These are phyloP conservation scores for Lactarius akahatsu DNA, from an alignment of 768 basidiomycete species.

Conservation along the genomic window DNA sequence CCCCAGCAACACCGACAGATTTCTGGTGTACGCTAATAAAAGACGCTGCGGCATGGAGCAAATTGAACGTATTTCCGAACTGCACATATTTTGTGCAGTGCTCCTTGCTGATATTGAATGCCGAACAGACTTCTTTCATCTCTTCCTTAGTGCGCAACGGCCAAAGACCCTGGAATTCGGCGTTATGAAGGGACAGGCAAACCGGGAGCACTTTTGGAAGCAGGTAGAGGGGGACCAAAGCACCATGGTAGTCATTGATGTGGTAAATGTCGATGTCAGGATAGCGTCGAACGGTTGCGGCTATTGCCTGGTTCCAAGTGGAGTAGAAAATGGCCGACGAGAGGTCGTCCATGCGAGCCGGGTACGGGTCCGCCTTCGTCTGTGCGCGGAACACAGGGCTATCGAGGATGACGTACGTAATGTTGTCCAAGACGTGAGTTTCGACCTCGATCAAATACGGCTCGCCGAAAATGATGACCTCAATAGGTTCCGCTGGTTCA, in stretches of 20 bases:
- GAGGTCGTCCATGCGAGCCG: constrained; percentile 95
- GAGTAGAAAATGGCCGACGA: constrained; percentile 97
- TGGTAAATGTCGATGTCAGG: constrained; percentile 93
- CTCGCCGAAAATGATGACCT: constrained; percentile 95
- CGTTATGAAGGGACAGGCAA: constrained; percentile 93
- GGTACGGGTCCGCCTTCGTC: constrained; percentile 94
- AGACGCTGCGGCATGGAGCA: constrained; percentile 89
- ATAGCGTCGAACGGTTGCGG: constrained; percentile 81
- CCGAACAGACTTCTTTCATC: constrained; percentile 97
- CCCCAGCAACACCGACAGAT: constrained; percentile 91
- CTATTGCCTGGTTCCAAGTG: constrained; percentile 97
- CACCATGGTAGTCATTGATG: constrained; percentile 94
- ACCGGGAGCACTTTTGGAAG: constrained; percentile 88
- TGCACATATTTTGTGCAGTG: constrained; percentile 96
- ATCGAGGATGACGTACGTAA: constrained; percentile 92
- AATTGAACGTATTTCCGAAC: constrained; percentile 96
- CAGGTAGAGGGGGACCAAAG: constrained; percentile 86
- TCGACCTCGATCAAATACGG: constrained; percentile 95
- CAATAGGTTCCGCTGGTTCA: constrained; percentile 89
- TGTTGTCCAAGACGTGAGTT: constrained; percentile 90
- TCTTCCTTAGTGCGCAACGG: constrained; percentile 95
- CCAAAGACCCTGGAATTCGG: constrained; percentile 97
- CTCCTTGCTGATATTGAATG: constrained; percentile 96
- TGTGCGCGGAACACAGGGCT: constrained; percentile 96
- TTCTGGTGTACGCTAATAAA: constrained; percentile 94